These are phyloP conservation scores for Hypoxylon sp. DNA, from an alignment of 2,329 filamentous ascomycete genomes.

Conservation along the genomic window DNA sequence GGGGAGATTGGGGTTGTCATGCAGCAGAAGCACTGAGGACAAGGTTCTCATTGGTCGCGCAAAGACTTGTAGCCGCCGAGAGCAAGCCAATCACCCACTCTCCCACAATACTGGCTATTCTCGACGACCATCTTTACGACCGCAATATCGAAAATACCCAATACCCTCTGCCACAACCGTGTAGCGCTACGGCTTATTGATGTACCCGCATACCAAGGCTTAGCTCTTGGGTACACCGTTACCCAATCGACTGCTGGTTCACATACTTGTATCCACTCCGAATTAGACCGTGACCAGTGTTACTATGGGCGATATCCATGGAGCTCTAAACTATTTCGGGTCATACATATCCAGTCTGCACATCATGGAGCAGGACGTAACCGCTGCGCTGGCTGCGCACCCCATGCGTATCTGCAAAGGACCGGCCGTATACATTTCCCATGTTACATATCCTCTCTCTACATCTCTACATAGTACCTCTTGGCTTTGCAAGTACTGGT, in stretches of 20 bases:
- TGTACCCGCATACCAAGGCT: slow-evolving; percentile 34
- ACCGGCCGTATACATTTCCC: slow-evolving; percentile 25
- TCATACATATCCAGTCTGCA: slow-evolving; percentile 47
- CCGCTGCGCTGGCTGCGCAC: slow-evolving; percentile 42
- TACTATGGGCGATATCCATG: slow-evolving; percentile 40
- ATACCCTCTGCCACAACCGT: slow-evolving; percentile 44
- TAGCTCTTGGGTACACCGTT: slow-evolving; percentile 37
- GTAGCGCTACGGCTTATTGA: slow-evolving; percentile 48
- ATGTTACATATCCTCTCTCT: slow-evolving; percentile 25
- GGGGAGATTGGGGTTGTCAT: slow-evolving; percentile 38
- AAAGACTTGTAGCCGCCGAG: slow-evolving; percentile 52
- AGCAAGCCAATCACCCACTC: slow-evolving; percentile 50
- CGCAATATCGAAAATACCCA: slow-evolving; percentile 46
- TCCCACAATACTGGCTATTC: slow-evolving; percentile 46
- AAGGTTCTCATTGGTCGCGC: slow-evolving; percentile 48
- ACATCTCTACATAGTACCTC: slow-evolving; percentile 28
- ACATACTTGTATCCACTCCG: slow-evolving; percentile 41
- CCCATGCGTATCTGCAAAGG: slow-evolving; percentile 26
- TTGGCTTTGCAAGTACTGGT: slow-evolving; percentile 50
- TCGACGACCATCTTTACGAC: slow-evolving; percentile 42
- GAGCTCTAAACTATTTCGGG: slow-evolving; percentile 45
- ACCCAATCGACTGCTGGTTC: slow-evolving; percentile 48
- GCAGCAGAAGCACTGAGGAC: slow-evolving; percentile 35
- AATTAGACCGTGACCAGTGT: slow-evolving; percentile 23
- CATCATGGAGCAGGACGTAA: slow-evolving; percentile 51